These are phyloP conservation scores for Penicillium simplicissimum DNA, from an alignment of 495 filamentous ascomycete species.

Conservation along the genomic window DNA sequence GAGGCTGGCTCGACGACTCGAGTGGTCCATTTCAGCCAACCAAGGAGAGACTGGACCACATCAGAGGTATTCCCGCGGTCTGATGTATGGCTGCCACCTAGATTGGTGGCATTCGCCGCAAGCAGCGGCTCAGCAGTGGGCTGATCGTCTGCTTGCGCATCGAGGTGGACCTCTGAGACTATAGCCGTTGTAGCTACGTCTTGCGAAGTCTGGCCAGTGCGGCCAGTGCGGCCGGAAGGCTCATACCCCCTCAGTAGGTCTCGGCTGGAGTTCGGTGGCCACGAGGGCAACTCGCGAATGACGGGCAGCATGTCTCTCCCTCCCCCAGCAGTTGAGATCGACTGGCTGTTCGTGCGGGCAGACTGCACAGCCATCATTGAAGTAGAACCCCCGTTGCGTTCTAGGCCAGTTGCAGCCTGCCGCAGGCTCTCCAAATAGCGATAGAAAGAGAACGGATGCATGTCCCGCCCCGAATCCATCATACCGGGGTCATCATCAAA, in stretches of 20 bases:
- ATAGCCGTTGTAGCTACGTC: constrained; percentile 40
- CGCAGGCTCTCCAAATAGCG: constrained; percentile 36
- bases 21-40: constrained; percentile 38
- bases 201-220: constrained; percentile 11
- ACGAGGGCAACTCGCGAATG: constrained; percentile 37
- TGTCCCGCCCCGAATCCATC: constrained; percentile 28
- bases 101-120: background rate
- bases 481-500: constrained; percentile 39
- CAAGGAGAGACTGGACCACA: constrained; percentile 37
- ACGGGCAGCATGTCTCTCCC: constrained; percentile 13
- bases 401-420: constrained; percentile 23
- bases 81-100: background rate
- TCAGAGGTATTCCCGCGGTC: constrained; percentile 14
- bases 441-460: constrained; percentile 35
- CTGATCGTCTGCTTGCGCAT: constrained; percentile 35
- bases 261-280: constrained; percentile 31
- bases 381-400: constrained; percentile 8
- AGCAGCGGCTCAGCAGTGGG: background rate
- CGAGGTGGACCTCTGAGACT: constrained; percentile 43
- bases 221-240: constrained; percentile 11
- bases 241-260: constrained; percentile 31
- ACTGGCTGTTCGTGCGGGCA: background rate
- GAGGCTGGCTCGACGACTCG: constrained; percentile 22
- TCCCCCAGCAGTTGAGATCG: constrained; percentile 1
- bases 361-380: constrained; percentile 17